Evolutionary conservation across 2,329 filamentous ascomycete genomes (phyloP).

Genomic region (Bisporella sp.): DNA sequence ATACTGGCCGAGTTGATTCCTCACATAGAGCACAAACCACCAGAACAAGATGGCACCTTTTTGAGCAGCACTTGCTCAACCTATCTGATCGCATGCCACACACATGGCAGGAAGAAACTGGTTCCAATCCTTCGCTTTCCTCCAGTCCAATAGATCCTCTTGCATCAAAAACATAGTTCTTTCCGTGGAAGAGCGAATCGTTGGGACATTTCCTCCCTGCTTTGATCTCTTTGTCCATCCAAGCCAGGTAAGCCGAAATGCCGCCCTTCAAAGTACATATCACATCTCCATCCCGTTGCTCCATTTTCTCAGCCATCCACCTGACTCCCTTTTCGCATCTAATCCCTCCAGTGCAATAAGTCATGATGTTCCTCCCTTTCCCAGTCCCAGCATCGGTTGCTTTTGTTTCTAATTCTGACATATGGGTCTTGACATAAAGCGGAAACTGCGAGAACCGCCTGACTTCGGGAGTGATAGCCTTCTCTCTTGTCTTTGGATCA

Average conservation of each 20-base stretch:
- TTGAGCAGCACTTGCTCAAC: constrained; percentile 24
- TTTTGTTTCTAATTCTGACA: background rate
- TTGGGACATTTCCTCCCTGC: constrained; percentile 17
- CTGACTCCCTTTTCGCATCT: constrained; percentile 27
- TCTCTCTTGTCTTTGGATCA: constrained; percentile 17
- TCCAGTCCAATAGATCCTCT: constrained; percentile 22
- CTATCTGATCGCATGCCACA: constrained; percentile 18
- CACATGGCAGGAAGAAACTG: constrained; percentile 24
- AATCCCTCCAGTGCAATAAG: constrained; percentile 28
- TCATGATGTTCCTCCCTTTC: constrained; percentile 19
- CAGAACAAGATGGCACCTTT: constrained; percentile 25
- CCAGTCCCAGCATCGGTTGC: background rate
- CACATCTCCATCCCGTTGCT: constrained; percentile 11
- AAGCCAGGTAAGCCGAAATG: constrained; percentile 26
- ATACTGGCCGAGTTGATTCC: constrained; percentile 13
- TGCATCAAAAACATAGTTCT: constrained; percentile 29
- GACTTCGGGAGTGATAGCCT: constrained; percentile 23
- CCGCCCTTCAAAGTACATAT: constrained; percentile 27
- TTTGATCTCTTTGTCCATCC: constrained; percentile 27
- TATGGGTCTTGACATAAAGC: constrained; percentile 19
- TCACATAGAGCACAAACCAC: constrained; percentile 25
- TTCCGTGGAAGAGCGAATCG: constrained; percentile 25
- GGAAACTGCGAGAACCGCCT: constrained; percentile 28
- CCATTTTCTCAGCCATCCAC: constrained; percentile 23
- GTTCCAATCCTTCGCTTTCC: background rate